These are phyloP conservation scores for Coniochaeta sp. DNA, from an alignment of 2,329 filamentous ascomycete species.

Conservation along the genomic window DNA sequence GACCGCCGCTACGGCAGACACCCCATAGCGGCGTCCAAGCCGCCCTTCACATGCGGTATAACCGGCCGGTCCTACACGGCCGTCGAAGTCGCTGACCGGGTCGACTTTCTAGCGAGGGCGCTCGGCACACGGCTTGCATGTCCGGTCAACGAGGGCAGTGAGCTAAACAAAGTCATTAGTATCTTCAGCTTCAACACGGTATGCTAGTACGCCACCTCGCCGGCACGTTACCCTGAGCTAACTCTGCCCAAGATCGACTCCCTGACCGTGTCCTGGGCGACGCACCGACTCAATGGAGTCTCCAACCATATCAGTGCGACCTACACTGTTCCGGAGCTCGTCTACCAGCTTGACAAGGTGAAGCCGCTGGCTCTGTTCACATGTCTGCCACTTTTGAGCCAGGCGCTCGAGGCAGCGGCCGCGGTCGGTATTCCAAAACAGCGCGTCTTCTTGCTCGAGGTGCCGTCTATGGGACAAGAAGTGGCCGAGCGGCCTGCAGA, in stretches of 20 bases:
- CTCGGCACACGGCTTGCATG: slow-evolving; percentile 46
- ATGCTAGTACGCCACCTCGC: too few relatives aligned
- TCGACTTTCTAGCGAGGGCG: slow-evolving; percentile 1
- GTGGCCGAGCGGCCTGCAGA: slow-evolving; percentile 38
- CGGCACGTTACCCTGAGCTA: too few relatives aligned
- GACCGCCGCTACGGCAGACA: too few relatives aligned
- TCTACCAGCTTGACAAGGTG: slow-evolving; percentile 58
- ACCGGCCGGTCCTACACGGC: slow-evolving; percentile 12
- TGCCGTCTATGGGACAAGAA: slow-evolving; percentile 18
- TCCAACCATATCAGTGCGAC: slow-evolving; percentile 62
- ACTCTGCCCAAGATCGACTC: too few relatives aligned
- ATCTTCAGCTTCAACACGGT: slow-evolving; percentile 63
- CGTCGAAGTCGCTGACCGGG: slow-evolving; percentile 6
- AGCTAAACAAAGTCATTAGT: slow-evolving; percentile 70
- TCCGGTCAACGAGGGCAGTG: slow-evolving; percentile 60
- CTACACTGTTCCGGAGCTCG: slow-evolving; percentile 58
- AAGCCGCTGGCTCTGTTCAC: slow-evolving; percentile 63
- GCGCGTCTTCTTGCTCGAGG: slow-evolving; percentile 57
- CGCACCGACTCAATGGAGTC: slow-evolving; percentile 51
- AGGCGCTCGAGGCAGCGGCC: slow-evolving; percentile 53
- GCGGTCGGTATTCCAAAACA: slow-evolving; percentile 52
- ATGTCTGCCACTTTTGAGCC: slow-evolving; percentile 54
- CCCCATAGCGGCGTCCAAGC: too few relatives aligned
- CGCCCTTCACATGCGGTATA: slow-evolving; percentile 18
- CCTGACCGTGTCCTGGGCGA: slow-evolving; percentile 42